Evolutionary conservation across 1,284 basidiomycete species (phyloP).

Genomic region (Cutaneotrichosporon arboriforme): DNA sequence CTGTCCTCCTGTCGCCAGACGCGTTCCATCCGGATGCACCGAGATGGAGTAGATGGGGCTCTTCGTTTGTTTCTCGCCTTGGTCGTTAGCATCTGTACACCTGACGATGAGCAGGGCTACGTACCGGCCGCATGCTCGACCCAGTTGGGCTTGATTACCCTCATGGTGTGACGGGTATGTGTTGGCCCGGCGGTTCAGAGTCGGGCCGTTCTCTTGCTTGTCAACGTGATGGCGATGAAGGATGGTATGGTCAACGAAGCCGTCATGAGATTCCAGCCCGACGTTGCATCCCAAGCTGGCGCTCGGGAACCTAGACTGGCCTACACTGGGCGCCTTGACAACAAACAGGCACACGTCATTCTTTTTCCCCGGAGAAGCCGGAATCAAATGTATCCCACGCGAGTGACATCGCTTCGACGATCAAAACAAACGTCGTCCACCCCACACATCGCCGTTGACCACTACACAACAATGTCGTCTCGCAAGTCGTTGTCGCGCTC

Average conservation of each 20-base stretch:
- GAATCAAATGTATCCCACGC: conserved; percentile 3
- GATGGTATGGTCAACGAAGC: too few species aligned
- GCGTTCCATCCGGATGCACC: conserved; percentile 91
- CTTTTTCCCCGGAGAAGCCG: neutral
- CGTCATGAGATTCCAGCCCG: too few species aligned
- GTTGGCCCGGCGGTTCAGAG: neutral
- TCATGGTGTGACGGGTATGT: conserved; percentile 27
- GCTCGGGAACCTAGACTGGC: too few species aligned
- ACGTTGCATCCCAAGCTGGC: too few species aligned
- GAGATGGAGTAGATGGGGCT: conserved; percentile 86
- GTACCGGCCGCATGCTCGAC: conserved; percentile 38
- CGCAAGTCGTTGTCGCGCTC: conserved; percentile 18
- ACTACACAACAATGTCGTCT: conserved; percentile 10
- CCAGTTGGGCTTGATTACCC: conserved; percentile 48
- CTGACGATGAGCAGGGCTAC: neutral
- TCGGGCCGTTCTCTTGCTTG: too few species aligned
- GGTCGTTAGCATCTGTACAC: neutral
- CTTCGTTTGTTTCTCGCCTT: conserved; percentile 57
- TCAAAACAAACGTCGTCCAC: conserved; percentile 10
- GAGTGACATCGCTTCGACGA: neutral
- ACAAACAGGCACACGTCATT: conserved; percentile 11
- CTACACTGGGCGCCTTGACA: neutral
- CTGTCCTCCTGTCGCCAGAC: conserved; percentile 91
- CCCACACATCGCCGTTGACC: neutral
- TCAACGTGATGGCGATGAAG: too few species aligned